phyloP scores from a whole-genome alignment of 768 basidiomycete species.

The Gyrodon lividus region DNA sequence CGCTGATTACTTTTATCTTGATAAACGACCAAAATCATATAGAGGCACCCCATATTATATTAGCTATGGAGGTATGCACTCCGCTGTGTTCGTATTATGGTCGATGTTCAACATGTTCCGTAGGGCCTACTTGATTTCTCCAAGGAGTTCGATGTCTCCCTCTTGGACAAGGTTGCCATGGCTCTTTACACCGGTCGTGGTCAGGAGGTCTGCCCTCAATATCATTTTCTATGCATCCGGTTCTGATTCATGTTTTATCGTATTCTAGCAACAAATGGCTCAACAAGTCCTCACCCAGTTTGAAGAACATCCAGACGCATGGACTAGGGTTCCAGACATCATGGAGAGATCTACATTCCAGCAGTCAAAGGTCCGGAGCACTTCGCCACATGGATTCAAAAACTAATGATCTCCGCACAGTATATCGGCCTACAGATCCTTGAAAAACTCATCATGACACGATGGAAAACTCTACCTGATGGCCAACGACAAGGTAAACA shows the following conservation, averaged over 20 bases:
- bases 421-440: conserved; percentile 97
- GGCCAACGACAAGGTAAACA: conserved; percentile 83
- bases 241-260: conserved; percentile 8
- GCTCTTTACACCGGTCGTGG: conserved; percentile 87
- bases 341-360: conserved; percentile 80
- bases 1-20: not conserved
- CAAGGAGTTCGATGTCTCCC: conserved; percentile 86
- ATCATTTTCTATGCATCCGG: conserved; percentile 4
- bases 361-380: conserved; percentile 70
- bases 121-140: conserved; percentile 92
- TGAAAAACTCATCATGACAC: conserved; percentile 89
- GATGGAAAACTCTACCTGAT: conserved; percentile 95
- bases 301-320: conserved; percentile 94
- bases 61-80: conserved; percentile 39
- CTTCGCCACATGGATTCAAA: not conserved
- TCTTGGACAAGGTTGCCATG: conserved; percentile 93
- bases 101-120: conserved; percentile 5
- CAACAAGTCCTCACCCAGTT: conserved; percentile 94
- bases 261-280: conserved; percentile 83
- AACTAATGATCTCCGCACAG: conserved; percentile 41
- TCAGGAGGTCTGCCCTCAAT: conserved; percentile 59
- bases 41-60: conserved; percentile 1
- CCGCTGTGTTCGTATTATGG: not conserved
- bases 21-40: conserved; percentile 5
- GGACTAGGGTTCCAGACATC: conserved; percentile 95